Percentiles rank a stretch among this genome's conserved stretches.
Conservation (phyloP, 352 stramenopile species). For the Pseudoperonospora humuli region DNA sequence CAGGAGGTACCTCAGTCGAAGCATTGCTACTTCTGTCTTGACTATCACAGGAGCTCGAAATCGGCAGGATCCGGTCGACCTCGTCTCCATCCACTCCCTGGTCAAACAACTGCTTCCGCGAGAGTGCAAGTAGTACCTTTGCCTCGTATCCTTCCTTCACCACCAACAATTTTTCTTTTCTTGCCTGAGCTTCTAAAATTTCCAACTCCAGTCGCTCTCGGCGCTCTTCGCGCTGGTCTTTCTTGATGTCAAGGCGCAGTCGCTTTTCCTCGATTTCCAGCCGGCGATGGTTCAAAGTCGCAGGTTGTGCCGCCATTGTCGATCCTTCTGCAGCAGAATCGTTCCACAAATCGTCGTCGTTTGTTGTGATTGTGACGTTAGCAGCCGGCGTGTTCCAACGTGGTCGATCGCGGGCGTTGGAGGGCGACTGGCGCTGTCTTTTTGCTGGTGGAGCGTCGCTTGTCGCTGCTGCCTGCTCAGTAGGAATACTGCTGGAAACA, state of each 20-base stretch:
- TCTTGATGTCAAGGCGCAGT: slow-evolving; percentile 38
- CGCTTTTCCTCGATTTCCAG: slow-evolving; percentile 59
- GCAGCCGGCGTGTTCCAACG: background rate
- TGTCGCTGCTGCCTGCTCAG: background rate
- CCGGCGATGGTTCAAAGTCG: slow-evolving; percentile 23
- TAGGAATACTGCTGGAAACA: background rate
- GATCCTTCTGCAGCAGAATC: background rate
- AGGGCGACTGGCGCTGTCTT: slow-evolving; percentile 11
- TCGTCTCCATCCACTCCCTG: slow-evolving; percentile 40
- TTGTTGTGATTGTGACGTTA: background rate
- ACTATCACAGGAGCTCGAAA: slow-evolving; percentile 3
- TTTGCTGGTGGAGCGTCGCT: slow-evolving; percentile 17
- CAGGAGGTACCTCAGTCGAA: background rate
- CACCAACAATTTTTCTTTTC: slow-evolving; percentile 24
- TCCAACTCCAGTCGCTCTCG: slow-evolving; percentile 34
- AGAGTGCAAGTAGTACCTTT: slow-evolving; percentile 39
- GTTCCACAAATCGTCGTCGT: slow-evolving; percentile 23
- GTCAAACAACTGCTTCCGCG: slow-evolving; percentile 45
- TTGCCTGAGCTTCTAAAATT: slow-evolving; percentile 39
- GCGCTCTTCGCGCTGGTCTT: slow-evolving; percentile 31
- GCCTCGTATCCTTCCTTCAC: slow-evolving; percentile 43
- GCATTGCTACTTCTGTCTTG: background rate
- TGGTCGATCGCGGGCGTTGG: background rate
- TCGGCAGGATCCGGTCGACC: slow-evolving; percentile 45
- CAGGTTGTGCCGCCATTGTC: background rate